A percentile compares a stretch with the other conserved stretches of the same genome.
Conservation (phyloP, 2,329 filamentous ascomycete genomes). For the Chaetoscypha palmicola region DNA sequence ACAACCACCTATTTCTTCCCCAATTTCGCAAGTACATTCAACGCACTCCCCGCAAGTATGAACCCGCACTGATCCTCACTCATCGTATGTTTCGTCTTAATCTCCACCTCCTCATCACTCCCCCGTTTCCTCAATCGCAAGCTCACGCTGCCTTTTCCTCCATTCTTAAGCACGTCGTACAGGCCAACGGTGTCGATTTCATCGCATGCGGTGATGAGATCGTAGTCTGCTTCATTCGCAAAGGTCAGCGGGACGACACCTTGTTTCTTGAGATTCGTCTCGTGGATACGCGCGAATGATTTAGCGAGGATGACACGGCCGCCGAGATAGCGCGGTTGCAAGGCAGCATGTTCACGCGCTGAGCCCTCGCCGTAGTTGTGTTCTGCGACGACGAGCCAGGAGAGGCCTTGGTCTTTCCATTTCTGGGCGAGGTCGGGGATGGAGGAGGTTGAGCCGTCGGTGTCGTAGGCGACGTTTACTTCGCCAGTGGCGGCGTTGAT, state of each 20-base stretch:
- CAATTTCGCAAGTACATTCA: slow-evolving; percentile 76
- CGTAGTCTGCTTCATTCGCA: slow-evolving; percentile 80
- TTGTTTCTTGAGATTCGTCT: slow-evolving; percentile 96
- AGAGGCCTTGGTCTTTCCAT: slow-evolving; percentile 69
- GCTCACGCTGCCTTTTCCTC: slow-evolving; percentile 70
- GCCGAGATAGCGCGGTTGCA: slow-evolving; percentile 87
- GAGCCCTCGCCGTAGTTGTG: slow-evolving; percentile 95
- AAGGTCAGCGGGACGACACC: slow-evolving; percentile 93
- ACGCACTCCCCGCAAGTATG: slow-evolving; percentile 84
- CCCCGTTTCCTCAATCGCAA: slow-evolving; percentile 56
- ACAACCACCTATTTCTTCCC: slow-evolving; percentile 9
- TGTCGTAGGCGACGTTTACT: slow-evolving; percentile 86
- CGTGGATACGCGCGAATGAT: slow-evolving; percentile 86
- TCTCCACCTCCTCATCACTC: slow-evolving; percentile 55
- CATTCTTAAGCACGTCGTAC: slow-evolving; percentile 69
- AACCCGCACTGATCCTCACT: slow-evolving; percentile 87
- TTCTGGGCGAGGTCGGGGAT: slow-evolving; percentile 82
- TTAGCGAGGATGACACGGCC: slow-evolving; percentile 78
- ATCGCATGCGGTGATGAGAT: slow-evolving; percentile 75
- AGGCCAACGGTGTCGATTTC: slow-evolving; percentile 76
- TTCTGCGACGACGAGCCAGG: slow-evolving; percentile 94
- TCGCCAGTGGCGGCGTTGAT: slow-evolving; percentile 87
- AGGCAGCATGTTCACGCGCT: slow-evolving; percentile 80
- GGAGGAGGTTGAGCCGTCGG: slow-evolving; percentile 64
- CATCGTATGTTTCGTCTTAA: slow-evolving; percentile 81